These are phyloP conservation scores for Ceratobasidium papillatum DNA, from an alignment of 1,284 basidiomycete species.

Conservation along the genomic window DNA sequence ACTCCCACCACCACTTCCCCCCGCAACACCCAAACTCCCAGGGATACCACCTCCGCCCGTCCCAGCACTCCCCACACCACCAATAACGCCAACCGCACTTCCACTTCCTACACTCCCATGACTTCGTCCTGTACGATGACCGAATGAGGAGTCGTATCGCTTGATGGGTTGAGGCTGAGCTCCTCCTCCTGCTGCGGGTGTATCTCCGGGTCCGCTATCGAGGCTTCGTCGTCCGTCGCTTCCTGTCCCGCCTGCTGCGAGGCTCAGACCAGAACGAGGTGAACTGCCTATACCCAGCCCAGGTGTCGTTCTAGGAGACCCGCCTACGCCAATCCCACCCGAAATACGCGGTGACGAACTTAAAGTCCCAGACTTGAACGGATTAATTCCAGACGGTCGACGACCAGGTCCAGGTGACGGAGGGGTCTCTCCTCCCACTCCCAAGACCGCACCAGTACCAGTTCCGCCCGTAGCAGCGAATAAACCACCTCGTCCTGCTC, in stretches of 20 bases:
- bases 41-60: background rate
- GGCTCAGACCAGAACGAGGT: constrained; percentile 3
- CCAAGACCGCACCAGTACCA: background rate
- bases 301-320: constrained; percentile 22
- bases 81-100: background rate
- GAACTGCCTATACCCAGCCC: constrained; percentile 28
- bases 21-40: constrained; percentile 15
- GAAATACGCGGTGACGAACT: constrained; percentile 24
- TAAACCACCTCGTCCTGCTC: background rate
- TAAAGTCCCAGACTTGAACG: constrained; percentile 20
- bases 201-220: background rate
- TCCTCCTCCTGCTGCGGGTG: background rate
- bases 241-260: background rate
- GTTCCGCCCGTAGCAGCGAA: constrained; percentile 6
- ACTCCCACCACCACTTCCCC: background rate
- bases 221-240: background rate
- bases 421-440: background rate
- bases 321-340: background rate
- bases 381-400: constrained; percentile 17
- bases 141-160: constrained; percentile 28
- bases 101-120: constrained; percentile 33
- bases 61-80: background rate
- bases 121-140: constrained; percentile 14
- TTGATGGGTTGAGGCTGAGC: constrained; percentile 37
- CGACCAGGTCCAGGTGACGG: constrained; percentile 1